Evolutionary conservation across 768 basidiomycete genomes (phyloP), one percentile per base, ranked within the genome.

Genomic region (Amanita inopinata): DNA sequence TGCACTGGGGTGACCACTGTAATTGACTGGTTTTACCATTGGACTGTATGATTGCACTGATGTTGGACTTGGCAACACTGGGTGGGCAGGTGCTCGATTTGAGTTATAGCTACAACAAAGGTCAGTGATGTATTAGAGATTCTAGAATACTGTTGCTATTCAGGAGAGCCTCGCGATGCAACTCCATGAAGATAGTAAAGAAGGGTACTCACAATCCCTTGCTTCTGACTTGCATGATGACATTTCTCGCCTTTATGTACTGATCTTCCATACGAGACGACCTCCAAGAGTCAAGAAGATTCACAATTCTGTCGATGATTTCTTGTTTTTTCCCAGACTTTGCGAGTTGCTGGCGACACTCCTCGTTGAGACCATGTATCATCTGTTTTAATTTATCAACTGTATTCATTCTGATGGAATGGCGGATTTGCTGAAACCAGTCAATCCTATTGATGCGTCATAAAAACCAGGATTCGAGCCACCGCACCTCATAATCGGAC

Each of bases 261-360:
- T 72, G 77, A 50, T 82, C 83, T 37, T 72, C 62, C 44, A 69
- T 65, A 54, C 73, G 75, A 1, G 61, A 57, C 39, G 59, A 57
- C 55, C 73, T 73, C 80, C 83, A 87, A 39, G 53, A 45, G 47
- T 83, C 78, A 51, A 90, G 61, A 48, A 70, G 64, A 5, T 52
- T 50, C 33, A 74, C 61, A 47, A 91, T 80, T 48, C 84, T 73
- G 57, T 88, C 83, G 56, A 89, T 87, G 35, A 90, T 73, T 24
- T 90, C 89, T 52, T 87, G 83, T 56, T 91, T 91, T 66, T 84
- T 89, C 19, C 88, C 88, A 8, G 83, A 71, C 60, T 85, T 87
- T 41, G 74, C 66, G 20, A 88, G 65, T 51, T 72, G 70, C 3
- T 76, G 74, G 40, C 64, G 63, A 55, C 86, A 88, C 58, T 87